Evolutionary conservation across 331 rosid genomes (phyloP), one percentile per base, ranked within the genome.

Genomic region (Pyracantha coccinea): DNA sequence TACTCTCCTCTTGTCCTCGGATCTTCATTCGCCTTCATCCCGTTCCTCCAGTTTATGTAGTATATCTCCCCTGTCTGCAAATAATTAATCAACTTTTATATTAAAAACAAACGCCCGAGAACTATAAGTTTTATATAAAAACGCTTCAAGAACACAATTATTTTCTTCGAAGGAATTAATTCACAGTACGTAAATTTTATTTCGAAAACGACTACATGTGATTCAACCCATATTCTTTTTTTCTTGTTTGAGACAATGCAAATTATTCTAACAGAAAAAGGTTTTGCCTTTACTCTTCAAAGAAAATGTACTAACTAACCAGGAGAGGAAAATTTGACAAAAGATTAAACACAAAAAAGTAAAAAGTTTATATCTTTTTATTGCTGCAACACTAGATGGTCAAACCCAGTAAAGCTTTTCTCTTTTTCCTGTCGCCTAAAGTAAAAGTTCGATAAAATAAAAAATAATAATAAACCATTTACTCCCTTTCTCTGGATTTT

Each of bases 31-130:
- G 96, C 97, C 78, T 87, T 94, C 96, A 87, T 87, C 20, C 98
- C 97, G 73, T 82, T 94, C 80, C 90, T 88, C 98, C 98, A 94
- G 82, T 94, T 94, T 84, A 91, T 86, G 84, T 94, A 94, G 80
- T 91, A 94, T n/a, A 94, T 86, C 84, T 94, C 97, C 68, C 98
- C 98, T 11, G 96, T 91, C 98, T 93, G 89, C 12, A 67, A 74
- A 20, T 31, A 29, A 69, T 52, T 21, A 69, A 53, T 25, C 74
- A 28, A 19, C 8, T 16, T 16, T 0, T 23, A 32, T 1, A 55
- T 61, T 61, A 61, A 63, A 63, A 31, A 63, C 41, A 20, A 63
- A 9, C 6, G 8, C 66, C 44, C 41, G 11, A 29, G n/a, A 28
- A 27, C 41, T 28, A 0, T 28, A 27, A 28, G 7, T 24, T 6